Evolutionary conservation across 2,329 filamentous ascomycete genomes (phyloP).

Genomic region (Plectosphaerella plurivora): DNA sequence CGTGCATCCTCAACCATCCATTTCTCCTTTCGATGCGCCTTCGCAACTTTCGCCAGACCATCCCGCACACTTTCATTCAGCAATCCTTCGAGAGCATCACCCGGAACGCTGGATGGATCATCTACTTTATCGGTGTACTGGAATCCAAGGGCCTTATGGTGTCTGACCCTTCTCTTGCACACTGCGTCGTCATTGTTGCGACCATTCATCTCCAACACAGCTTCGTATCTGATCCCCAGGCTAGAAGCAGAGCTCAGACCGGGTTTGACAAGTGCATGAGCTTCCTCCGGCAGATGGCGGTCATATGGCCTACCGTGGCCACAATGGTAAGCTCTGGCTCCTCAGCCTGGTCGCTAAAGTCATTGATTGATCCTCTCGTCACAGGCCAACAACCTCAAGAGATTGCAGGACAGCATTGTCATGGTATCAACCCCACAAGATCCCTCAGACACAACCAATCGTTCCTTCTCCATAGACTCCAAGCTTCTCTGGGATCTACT

Average conservation of each 20-base stretch:
- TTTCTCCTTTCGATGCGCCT: slow-evolving; percentile 48
- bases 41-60: slow-evolving; percentile 44
- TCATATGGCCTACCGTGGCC: slow-evolving; percentile 17
- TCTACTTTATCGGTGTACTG: slow-evolving; percentile 44
- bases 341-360: too few relatives aligned
- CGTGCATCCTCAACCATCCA: slow-evolving; percentile 49
- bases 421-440: too few relatives aligned
- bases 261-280: slow-evolving; percentile 21
- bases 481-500: slow-evolving; percentile 30
- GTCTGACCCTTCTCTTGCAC: slow-evolving; percentile 27
- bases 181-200: slow-evolving; percentile 46
- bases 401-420: too few relatives aligned
- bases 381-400: too few relatives aligned
- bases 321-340: slow-evolving; percentile 15
- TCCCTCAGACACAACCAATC: too few relatives aligned
- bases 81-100: slow-evolving; percentile 47
- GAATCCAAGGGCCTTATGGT: slow-evolving; percentile 36
- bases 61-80: slow-evolving; percentile 50
- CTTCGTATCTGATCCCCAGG: slow-evolving; percentile 28
- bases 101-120: slow-evolving; percentile 47
- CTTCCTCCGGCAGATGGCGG: slow-evolving; percentile 17
- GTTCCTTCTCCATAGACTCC: slow-evolving; percentile 20
- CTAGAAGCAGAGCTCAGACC: slow-evolving; percentile 16
- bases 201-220: slow-evolving; percentile 51
- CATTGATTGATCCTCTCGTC: too few relatives aligned